Conservation (phyloP, 306 rosid genomes). For the Castanea crenata region DNA sequence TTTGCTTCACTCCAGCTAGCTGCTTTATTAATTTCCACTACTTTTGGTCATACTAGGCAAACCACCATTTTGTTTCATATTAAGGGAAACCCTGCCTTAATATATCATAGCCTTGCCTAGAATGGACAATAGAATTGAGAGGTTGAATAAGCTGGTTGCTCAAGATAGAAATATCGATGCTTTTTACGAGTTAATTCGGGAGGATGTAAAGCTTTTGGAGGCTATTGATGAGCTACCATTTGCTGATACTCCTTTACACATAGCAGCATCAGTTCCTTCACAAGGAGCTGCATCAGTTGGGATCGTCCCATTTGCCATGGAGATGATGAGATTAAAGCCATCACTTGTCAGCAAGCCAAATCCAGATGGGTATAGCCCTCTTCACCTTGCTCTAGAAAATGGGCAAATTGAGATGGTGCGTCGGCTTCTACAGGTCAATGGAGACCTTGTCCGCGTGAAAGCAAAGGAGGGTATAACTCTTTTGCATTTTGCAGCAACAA, state of each 20-base stretch:
- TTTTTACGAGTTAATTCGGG: conserved; percentile 22
- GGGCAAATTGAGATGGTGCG: conserved; percentile 2
- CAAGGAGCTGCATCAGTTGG: conserved; percentile 34
- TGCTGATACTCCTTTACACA: conserved; percentile 39
- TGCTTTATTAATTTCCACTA: too few relatives aligned
- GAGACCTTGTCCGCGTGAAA: conserved; percentile 10
- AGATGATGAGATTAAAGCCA: conserved; percentile 43
- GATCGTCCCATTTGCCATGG: conserved; percentile 20
- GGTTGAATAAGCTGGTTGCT: conserved; percentile 1
- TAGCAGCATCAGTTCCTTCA: too few relatives aligned
- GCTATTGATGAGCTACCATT: conserved; percentile 17
- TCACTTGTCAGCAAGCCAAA: conserved; percentile 35
- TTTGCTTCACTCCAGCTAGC: too few relatives aligned
- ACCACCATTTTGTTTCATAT: too few relatives aligned
- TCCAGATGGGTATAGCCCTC: conserved; percentile 28
- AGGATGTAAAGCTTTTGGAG: conserved; percentile 22
- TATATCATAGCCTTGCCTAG: too few relatives aligned
- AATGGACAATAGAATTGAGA: too few relatives aligned
- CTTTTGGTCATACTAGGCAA: too few relatives aligned
- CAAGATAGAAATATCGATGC: conserved; percentile 22
- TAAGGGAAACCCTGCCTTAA: too few relatives aligned
- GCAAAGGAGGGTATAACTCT: conserved; percentile 28
- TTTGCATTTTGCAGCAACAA: conserved; percentile 28
- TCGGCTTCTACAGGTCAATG: conserved; percentile 13
- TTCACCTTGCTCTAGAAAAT: conserved; percentile 36